A percentile compares a stretch with the other conserved stretches of the same genome.
phyloP scores from a whole-genome alignment of 1,284 basidiomycete species.

The Malassezia cuniculi region DNA sequence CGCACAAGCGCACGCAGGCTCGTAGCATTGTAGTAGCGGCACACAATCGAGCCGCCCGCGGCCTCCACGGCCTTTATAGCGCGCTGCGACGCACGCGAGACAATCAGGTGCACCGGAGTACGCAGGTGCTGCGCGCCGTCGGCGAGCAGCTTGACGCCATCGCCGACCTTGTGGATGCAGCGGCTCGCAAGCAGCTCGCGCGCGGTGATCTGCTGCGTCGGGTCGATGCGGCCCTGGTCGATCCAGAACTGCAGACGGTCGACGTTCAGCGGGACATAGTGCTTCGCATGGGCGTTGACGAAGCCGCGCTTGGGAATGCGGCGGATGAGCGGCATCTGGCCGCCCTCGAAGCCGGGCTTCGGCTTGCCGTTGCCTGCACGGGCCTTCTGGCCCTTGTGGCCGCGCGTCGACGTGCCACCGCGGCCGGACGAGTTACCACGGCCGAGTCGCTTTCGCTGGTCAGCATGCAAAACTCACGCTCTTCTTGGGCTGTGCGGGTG shows the following conservation, averaged over 20 bases:
- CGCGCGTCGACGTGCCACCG: slow-evolving; percentile 81
- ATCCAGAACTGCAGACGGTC: slow-evolving; percentile 83
- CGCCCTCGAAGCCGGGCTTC: slow-evolving; percentile 71
- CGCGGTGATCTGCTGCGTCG: slow-evolving; percentile 74
- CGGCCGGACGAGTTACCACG: slow-evolving; percentile 78
- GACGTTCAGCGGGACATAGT: slow-evolving; percentile 71
- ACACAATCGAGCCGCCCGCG: slow-evolving; percentile 69
- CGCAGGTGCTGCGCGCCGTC: slow-evolving; percentile 61
- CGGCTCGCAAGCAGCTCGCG: slow-evolving; percentile 69
- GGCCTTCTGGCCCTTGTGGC: slow-evolving; percentile 91
- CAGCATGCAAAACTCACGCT: neutral
- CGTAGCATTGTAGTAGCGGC: slow-evolving; percentile 81
- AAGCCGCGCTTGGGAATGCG: slow-evolving; percentile 88
- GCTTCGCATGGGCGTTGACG: slow-evolving; percentile 57
- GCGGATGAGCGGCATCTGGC: slow-evolving; percentile 85
- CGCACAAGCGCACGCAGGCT: slow-evolving; percentile 69
- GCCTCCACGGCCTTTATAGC: slow-evolving; percentile 74
- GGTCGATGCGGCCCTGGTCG: slow-evolving; percentile 64
- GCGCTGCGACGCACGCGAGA: slow-evolving; percentile 71
- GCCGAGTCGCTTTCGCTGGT: slow-evolving; percentile 82
- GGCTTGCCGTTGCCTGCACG: slow-evolving; percentile 80
- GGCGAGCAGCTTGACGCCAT: slow-evolving; percentile 82
- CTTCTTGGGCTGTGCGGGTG: slow-evolving; percentile 11
- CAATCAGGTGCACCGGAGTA: slow-evolving; percentile 64
- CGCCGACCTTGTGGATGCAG: slow-evolving; percentile 72